A percentile compares a stretch with the other conserved stretches of the same genome.
Conservation (phyloP, 441 rosid species). For the Erodium chrysanthum region DNA sequence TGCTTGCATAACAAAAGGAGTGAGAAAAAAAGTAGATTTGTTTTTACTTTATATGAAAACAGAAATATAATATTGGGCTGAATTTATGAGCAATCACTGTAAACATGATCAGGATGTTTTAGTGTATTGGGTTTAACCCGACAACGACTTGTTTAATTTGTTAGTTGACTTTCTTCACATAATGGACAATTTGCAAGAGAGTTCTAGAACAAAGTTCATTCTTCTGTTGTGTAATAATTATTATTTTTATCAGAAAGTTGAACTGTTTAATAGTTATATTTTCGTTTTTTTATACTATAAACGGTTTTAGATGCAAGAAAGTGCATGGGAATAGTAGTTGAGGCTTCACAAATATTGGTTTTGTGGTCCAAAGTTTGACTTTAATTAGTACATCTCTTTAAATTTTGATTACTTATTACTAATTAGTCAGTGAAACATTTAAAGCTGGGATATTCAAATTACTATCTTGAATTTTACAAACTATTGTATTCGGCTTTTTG, state of each 20-base stretch:
- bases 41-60: background rate
- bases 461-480: background rate
- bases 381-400: background rate
- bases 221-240: background rate
- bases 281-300: background rate
- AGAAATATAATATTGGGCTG: background rate
- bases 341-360: background rate
- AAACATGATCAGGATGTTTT: background rate
- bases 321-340: background rate
- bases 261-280: too few relatives aligned
- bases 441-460: background rate
- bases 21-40: background rate
- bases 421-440: background rate
- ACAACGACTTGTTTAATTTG: background rate
- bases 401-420: background rate
- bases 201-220: background rate
- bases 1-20: background rate
- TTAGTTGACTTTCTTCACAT: background rate
- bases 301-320: background rate
- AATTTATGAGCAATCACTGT: background rate
- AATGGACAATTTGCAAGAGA: too few relatives aligned
- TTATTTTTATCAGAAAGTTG: too few relatives aligned
- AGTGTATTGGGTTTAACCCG: background rate
- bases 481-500: background rate
- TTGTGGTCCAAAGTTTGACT: background rate